Conservation (phyloP, 176 grass and related monocot genomes). For the Saccharum officinarum region DNA sequence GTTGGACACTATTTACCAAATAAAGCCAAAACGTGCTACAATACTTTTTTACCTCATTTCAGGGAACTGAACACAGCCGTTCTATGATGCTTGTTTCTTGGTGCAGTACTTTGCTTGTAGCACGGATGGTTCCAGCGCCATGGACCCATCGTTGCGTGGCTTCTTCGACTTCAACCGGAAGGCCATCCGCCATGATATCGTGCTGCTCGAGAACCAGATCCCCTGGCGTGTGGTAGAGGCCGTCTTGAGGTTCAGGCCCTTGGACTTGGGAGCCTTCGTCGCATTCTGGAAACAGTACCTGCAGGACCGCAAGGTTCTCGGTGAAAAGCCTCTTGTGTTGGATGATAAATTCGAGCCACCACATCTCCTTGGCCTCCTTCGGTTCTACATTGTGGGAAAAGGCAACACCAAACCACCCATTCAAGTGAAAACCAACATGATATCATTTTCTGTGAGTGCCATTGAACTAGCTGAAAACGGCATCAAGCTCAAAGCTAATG, state of each 20-base stretch:
- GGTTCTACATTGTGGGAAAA: background rate
- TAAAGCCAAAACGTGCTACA: no score
- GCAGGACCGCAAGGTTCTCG: background rate
- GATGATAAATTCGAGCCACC: background rate
- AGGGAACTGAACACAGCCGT: no score
- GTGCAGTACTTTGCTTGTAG: background rate
- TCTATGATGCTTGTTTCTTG: background rate
- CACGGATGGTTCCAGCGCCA: background rate
- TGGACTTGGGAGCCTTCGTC: background rate
- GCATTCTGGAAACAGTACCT: background rate
- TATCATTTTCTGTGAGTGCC: background rate
- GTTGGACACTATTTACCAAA: no score
- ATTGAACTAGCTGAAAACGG: background rate
- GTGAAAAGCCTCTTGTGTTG: background rate
- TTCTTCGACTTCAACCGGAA: background rate
- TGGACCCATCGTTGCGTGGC: background rate
- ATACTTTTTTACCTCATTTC: no score
- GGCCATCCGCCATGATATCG: background rate
- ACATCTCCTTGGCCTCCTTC: constrained; percentile 2
- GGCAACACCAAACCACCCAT: background rate
- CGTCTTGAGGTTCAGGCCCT: background rate
- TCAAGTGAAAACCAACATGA: background rate
- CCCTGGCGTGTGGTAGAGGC: background rate
- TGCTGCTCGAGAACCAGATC: constrained; percentile 8
- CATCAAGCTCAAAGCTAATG: background rate